Evolutionary conservation across 148 eudicot genomes (phyloP).

Genomic region (Camellia lanceoleosa): DNA sequence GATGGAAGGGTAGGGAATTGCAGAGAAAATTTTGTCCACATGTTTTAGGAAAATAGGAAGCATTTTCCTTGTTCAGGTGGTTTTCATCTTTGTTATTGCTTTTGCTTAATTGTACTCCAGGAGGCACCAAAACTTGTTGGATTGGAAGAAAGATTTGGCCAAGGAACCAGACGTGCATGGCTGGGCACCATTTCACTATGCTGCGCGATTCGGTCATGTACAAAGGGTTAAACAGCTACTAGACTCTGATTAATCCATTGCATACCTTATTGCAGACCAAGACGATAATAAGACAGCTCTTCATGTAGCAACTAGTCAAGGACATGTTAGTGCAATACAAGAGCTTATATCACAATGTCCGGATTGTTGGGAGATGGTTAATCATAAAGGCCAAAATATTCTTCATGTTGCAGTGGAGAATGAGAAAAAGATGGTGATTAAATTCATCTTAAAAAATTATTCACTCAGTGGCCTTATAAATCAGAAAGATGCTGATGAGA

Average conservation of each 20-base stretch:
- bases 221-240: neutral
- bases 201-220: slow-evolving; percentile 8
- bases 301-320: slow-evolving; percentile 19
- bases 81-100: neutral
- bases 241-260: neutral
- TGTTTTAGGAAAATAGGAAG: too few relatives aligned
- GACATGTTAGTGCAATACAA: slow-evolving; percentile 3
- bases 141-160: slow-evolving; percentile 9
- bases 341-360: slow-evolving; percentile 7
- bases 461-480: slow-evolving; percentile 3
- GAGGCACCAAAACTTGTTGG: slow-evolving; percentile 9
- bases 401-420: slow-evolving; percentile 14
- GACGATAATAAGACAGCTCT: slow-evolving; percentile 13
- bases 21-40: too few relatives aligned
- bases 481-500: slow-evolving; percentile 17
- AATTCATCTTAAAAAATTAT: neutral
- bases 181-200: slow-evolving; percentile 21
- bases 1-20: too few relatives aligned
- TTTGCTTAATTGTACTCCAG: neutral
- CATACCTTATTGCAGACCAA: neutral
- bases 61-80: too few relatives aligned
- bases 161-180: slow-evolving; percentile 9
- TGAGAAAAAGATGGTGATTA: neutral
- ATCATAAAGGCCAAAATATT: slow-evolving; percentile 14
- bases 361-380: slow-evolving; percentile 14